Base-by-base conservation (phyloP, 805 yeast species). In the Hanseniaspora valbyensis region DNA sequence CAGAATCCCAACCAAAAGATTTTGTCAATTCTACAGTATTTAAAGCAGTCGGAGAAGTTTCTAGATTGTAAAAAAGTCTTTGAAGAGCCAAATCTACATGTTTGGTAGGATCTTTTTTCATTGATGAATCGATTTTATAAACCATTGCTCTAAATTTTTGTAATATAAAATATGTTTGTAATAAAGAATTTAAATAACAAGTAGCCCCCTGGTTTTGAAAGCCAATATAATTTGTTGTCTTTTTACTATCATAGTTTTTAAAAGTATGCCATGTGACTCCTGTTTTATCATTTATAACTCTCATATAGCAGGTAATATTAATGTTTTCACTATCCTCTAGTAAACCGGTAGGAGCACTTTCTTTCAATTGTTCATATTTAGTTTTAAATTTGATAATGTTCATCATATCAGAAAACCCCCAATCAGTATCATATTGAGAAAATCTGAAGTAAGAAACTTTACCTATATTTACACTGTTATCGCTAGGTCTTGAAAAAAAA, bases 121-220 rank as follows among this genome's bases (percentile, higher is more conserved):
- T 78, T 3, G 33, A 30, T 0, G 96, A 83, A 1, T 97, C 97
- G 50, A 92, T 89, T 58, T 81, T 80, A 62, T 86, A 90, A 2
- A 92, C 97, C 52, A 88, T 76, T 58, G 79, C 78, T 55, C 96
- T 74, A 67, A 92, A 92, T 28, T 71, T 69, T 55, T 78, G 79
- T 0, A 98, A 92, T 61, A 86, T 86, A 63, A 73, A 92, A 57
- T 92, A 83, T 10, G 95, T 84, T 65, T 92, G 98, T 49, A 92
- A 66, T 53, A 92, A 71, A 0, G 97, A 90, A 64, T 92, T 92
- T 61, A 92, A 75, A 66, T 92, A 92, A 65, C 99, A 92, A 0
- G 99, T 92, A 2, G 99, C 99, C 55, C 98, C 99, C 68, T 92
- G 99, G 61, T 92, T 92, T 56, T 78, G 81, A 54, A 92, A 76